Evolutionary conservation across 2,329 filamentous ascomycete species (phyloP).

Genomic region (Claviceps capensis): DNA sequence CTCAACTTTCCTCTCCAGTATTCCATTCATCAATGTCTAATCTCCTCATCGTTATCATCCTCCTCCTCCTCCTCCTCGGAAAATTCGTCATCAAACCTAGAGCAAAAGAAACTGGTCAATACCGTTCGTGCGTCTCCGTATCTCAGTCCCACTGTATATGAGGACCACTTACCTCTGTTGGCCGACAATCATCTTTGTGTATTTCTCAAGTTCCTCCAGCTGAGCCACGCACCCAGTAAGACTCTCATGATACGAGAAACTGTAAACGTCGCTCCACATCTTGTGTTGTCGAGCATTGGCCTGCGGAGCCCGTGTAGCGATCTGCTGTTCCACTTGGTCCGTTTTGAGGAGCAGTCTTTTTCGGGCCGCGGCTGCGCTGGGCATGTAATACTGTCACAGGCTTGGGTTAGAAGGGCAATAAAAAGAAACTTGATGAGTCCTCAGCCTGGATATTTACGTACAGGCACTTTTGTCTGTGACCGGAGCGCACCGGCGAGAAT

Average conservation of each 20-base stretch:
- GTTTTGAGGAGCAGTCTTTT: conserved; percentile 38
- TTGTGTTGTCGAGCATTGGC: conserved; percentile 20
- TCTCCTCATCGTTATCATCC: conserved; percentile 3
- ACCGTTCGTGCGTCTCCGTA: background rate
- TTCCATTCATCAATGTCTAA: background rate
- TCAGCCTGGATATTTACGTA: conserved; percentile 13
- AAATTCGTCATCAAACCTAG: conserved; percentile 22
- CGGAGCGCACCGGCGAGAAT: conserved; percentile 41
- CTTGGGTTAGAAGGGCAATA: background rate
- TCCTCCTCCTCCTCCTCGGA: conserved; percentile 13
- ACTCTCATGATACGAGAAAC: conserved; percentile 39
- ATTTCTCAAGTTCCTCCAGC: conserved; percentile 39
- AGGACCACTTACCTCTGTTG: conserved; percentile 29
- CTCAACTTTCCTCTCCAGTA: background rate
- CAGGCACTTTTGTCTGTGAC: conserved; percentile 34
- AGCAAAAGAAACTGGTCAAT: background rate
- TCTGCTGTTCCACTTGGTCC: conserved; percentile 29
- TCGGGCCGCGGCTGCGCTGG: conserved; percentile 38
- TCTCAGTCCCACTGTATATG: conserved; percentile 5
- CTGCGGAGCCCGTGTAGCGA: conserved; percentile 10
- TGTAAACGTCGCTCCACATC: conserved; percentile 44
- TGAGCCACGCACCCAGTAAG: conserved; percentile 41
- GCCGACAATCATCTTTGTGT: conserved; percentile 43
- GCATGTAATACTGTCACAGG: conserved; percentile 32
- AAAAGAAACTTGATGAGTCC: no score